These are phyloP conservation scores for Blastomyces percursus DNA, from an alignment of 2,329 filamentous ascomycete genomes.

Conservation along the genomic window DNA sequence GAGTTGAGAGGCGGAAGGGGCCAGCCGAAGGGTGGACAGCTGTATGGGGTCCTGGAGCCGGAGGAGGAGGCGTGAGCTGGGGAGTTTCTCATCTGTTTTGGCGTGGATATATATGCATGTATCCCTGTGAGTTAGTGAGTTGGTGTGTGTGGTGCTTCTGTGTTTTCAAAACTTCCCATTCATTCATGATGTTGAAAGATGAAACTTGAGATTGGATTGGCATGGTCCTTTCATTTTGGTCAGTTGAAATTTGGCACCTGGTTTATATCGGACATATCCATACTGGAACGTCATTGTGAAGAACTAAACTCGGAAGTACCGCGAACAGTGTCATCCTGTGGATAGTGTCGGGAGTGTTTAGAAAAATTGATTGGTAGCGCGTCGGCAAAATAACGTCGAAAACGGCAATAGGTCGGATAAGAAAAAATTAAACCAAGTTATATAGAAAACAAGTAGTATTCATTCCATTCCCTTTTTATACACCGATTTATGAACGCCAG, in stretches of 20 bases:
- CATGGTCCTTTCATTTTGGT: too few species aligned
- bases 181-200: background rate
- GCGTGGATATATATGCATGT: too few species aligned
- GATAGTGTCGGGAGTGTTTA: background rate
- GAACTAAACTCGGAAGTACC: too few species aligned
- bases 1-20: background rate
- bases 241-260: too few species aligned
- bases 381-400: background rate
- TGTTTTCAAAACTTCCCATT: too few species aligned
- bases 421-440: background rate
- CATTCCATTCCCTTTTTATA: conserved; percentile 5
- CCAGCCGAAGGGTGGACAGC: conserved; percentile 11
- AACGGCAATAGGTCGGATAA: background rate
- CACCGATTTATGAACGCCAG: conserved; percentile 5
- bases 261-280: too few species aligned
- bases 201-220: background rate
- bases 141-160: too few species aligned
- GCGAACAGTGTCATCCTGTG: background rate
- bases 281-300: too few species aligned
- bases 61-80: conserved; percentile 13
- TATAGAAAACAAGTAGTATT: background rate
- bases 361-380: background rate
- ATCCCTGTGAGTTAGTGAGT: too few species aligned
- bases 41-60: conserved; percentile 12
- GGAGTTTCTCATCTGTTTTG: too few species aligned